A percentile compares a stretch with the other conserved stretches of the same genome.
phyloP scores from a whole-genome alignment of 495 filamentous ascomycete species.

The Collariella sp. region DNA sequence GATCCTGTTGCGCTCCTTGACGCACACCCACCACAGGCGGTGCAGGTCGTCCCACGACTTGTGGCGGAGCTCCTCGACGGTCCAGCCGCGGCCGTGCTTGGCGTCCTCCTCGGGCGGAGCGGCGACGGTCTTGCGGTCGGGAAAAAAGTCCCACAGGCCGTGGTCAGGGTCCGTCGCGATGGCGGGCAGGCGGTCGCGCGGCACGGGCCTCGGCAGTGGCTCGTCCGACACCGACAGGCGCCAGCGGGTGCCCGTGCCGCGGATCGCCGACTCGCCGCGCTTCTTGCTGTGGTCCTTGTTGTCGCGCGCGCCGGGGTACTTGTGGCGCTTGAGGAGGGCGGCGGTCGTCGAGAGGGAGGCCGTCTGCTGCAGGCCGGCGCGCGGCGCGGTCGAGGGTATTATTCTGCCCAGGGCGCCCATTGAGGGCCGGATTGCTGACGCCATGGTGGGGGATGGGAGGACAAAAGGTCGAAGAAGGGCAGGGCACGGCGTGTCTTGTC shows the following conservation, averaged over 20 bases:
- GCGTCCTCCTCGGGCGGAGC: slow-evolving; percentile 56
- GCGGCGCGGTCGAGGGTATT: not conserved
- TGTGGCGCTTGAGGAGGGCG: slow-evolving; percentile 29
- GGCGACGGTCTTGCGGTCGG: slow-evolving; percentile 52
- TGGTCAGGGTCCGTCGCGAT: slow-evolving; percentile 61
- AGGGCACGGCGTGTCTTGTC: not conserved
- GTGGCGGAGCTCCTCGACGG: slow-evolving; percentile 71
- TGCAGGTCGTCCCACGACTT: slow-evolving; percentile 95
- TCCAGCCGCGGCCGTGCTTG: slow-evolving; percentile 74
- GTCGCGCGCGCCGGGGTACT: slow-evolving; percentile 28
- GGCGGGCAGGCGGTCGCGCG: slow-evolving; percentile 51
- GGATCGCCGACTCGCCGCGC: slow-evolving; percentile 74
- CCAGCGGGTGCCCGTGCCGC: slow-evolving; percentile 64
- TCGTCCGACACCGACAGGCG: slow-evolving; percentile 61
- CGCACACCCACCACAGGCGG: slow-evolving; percentile 87
- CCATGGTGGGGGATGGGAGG: slow-evolving; percentile 26
- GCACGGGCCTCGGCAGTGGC: slow-evolving; percentile 64
- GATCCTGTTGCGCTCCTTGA: slow-evolving; percentile 85
- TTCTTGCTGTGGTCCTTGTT: slow-evolving; percentile 54
- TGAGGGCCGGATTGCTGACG: slow-evolving; percentile 37
- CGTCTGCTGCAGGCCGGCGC: slow-evolving; percentile 2
- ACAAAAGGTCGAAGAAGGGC: not conserved
- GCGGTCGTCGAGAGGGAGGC: slow-evolving; percentile 32
- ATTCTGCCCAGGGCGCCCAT: slow-evolving; percentile 26
- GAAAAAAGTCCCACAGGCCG: slow-evolving; percentile 93